Evolutionary conservation across 305 asterid species (phyloP), one percentile per base, ranked within the genome.

Genomic region (Fraxinus angustifolia): DNA sequence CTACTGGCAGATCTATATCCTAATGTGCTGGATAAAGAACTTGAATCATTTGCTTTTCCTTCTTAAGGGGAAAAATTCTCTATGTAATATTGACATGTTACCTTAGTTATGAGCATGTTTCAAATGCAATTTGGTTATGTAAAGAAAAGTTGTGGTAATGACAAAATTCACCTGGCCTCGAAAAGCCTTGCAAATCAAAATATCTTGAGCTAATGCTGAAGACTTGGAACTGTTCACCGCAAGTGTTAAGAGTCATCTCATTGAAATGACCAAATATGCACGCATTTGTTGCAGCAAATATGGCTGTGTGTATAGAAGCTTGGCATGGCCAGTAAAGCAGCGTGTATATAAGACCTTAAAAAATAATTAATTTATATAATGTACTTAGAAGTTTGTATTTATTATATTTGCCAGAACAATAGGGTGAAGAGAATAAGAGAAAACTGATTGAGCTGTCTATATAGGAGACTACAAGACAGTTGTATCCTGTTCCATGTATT

Each of bases 11-110:
- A 26, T 28, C 38, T 30, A 10, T 68, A 68, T 28, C 19, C 74
- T 68, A 30, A 68, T 42, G 58, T n/a, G 76, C 53, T 77, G 40
- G 36, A 53, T 83, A 75, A 72, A 79, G 73, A 77, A 48, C 75
- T 6, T 35, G 23, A 53, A 19, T 19, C 2, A 16, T 28, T 85
- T 70, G 19, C 38, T 68, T 68, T 11, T 14, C 40, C 72, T 62
- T 68, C 38, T 68, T 68, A 30, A 68, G 21, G 38, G 38, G n/a
- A 65, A 28, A 65, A 65, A 23, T 3, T 11, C 17, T 28, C 10
- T 11, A 11, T 11, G 38, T 11, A 30, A 12, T 12, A 28, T 68
- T 28, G 21, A 30, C 30, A 12, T 26, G 19, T 68, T 68, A 4
- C 10, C 38, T 28, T 68, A 17, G 74, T 68, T 68, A 7, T 28